Evolutionary conservation across 345 rosid genomes (phyloP).

Genomic region (Populus ilicifolia): DNA sequence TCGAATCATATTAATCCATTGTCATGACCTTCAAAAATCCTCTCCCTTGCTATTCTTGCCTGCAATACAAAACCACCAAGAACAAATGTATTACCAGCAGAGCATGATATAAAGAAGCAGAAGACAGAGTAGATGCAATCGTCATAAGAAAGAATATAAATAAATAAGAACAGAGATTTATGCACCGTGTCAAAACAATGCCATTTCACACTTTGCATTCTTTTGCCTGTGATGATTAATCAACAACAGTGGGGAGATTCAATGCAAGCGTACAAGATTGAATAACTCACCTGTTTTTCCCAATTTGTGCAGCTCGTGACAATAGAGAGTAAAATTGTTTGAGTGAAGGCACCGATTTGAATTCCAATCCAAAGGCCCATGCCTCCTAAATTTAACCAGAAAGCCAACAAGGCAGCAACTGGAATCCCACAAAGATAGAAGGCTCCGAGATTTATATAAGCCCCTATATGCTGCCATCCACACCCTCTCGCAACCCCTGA

Average conservation of each 20-base stretch:
- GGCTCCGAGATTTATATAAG: slow-evolving; percentile 17
- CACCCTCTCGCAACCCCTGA: slow-evolving; percentile 22
- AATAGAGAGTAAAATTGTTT: slow-evolving; percentile 4
- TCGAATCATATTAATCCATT: not conserved
- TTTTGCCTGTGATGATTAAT: not conserved
- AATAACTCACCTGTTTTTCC: slow-evolving; percentile 17
- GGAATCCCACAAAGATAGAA: slow-evolving; percentile 23
- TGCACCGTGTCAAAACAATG: not conserved
- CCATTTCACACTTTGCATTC: not conserved
- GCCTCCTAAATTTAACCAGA: slow-evolving; percentile 18
- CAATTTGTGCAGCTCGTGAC: slow-evolving; percentile 14
- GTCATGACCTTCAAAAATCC: not conserved
- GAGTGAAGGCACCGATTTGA: slow-evolving; percentile 12
- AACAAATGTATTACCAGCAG: too few relatives aligned
- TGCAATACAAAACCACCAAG: not conserved
- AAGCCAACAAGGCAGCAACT: slow-evolving; percentile 19
- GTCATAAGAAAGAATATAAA: not conserved
- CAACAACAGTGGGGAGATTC: not conserved
- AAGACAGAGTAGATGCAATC: not conserved
- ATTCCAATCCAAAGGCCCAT: slow-evolving; percentile 26
- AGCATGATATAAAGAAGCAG: not conserved
- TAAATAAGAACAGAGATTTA: not conserved
- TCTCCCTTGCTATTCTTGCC: slow-evolving; percentile 7
- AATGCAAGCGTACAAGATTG: not conserved
- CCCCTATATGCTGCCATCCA: slow-evolving; percentile 26